Conservation (phyloP, 2,329 filamentous ascomycete genomes). For the Alternaria ethzedia region DNA sequence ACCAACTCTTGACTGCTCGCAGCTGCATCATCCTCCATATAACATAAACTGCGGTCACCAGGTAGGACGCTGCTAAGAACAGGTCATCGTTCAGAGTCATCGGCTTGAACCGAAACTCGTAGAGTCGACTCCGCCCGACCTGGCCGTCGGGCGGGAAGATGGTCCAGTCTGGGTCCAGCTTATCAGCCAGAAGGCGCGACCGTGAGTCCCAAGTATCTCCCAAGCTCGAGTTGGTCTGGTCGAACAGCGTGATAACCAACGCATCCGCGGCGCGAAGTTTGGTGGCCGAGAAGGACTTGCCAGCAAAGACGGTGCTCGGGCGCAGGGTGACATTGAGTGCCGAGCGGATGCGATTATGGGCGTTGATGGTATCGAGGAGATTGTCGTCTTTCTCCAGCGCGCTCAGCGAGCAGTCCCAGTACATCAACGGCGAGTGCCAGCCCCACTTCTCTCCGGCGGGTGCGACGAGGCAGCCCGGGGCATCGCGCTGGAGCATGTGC, state of each 20-base stretch:
- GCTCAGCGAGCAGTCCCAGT: slow-evolving; percentile 72
- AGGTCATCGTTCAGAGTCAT: slow-evolving; percentile 71
- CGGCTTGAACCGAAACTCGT: slow-evolving; percentile 80
- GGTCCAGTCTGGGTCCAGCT: slow-evolving; percentile 63
- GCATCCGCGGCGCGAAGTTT: slow-evolving; percentile 75
- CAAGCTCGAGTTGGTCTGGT: slow-evolving; percentile 69
- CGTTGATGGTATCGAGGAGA: slow-evolving; percentile 73
- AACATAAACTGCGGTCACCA: slow-evolving; percentile 69
- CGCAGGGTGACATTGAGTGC: slow-evolving; percentile 76
- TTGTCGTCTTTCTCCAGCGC: slow-evolving; percentile 67
- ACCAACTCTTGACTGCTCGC: slow-evolving; percentile 75
- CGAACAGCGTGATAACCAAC: slow-evolving; percentile 77
- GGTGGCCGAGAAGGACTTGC: slow-evolving; percentile 75
- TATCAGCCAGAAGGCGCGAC: slow-evolving; percentile 60
- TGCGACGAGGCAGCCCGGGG: slow-evolving; percentile 24
- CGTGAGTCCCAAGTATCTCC: slow-evolving; percentile 70
- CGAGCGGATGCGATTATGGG: slow-evolving; percentile 66
- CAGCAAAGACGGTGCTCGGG: slow-evolving; percentile 81
- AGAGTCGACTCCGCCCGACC: slow-evolving; percentile 65
- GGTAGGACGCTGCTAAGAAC: slow-evolving; percentile 70
- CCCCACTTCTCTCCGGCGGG: slow-evolving; percentile 72
- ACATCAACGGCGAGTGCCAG: slow-evolving; percentile 82
- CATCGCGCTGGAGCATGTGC: slow-evolving; percentile 20
- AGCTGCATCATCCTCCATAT: slow-evolving; percentile 71
- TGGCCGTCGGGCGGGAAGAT: slow-evolving; percentile 68